Evolutionary conservation across 441 rosid genomes (phyloP).

Genomic region (Omphalea diandra): DNA sequence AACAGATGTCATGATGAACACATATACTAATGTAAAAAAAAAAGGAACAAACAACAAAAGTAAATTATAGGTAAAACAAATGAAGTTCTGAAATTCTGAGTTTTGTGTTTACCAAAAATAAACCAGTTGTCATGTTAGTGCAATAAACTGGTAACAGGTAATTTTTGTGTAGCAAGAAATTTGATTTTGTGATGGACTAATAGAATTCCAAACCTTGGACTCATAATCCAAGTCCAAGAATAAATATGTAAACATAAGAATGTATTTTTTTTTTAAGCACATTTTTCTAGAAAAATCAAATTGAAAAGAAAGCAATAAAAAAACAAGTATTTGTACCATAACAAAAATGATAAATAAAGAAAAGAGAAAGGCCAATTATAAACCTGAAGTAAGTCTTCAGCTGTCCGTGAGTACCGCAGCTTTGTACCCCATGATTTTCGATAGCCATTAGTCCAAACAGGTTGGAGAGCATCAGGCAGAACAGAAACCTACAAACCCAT

Average conservation of each 20-base stretch:
- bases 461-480: constrained; percentile 63
- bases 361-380: constrained; percentile 3
- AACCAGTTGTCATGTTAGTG: background rate
- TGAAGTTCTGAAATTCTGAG: background rate
- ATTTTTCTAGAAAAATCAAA: background rate
- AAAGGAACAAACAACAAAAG: background rate
- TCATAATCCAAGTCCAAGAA: background rate
- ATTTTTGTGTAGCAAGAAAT: background rate
- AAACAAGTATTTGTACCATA: background rate
- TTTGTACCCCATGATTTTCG: constrained; percentile 61
- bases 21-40: background rate
- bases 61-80: background rate
- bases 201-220: background rate
- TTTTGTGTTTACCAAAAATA: background rate
- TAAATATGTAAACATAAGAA: background rate
- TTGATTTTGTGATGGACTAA: background rate
- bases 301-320: background rate
- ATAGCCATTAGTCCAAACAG: constrained; percentile 54
- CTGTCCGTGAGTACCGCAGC: constrained; percentile 56
- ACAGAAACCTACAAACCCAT: constrained; percentile 52
- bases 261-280: background rate
- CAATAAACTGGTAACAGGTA: background rate
- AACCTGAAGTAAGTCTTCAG: constrained; percentile 66
- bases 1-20: background rate
- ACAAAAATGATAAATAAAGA: constrained; percentile 4